Percentiles rank a stretch among this genome's conserved stretches.
Conservation (phyloP, 2,329 filamentous ascomycete species). For the Onygenales sp. region DNA sequence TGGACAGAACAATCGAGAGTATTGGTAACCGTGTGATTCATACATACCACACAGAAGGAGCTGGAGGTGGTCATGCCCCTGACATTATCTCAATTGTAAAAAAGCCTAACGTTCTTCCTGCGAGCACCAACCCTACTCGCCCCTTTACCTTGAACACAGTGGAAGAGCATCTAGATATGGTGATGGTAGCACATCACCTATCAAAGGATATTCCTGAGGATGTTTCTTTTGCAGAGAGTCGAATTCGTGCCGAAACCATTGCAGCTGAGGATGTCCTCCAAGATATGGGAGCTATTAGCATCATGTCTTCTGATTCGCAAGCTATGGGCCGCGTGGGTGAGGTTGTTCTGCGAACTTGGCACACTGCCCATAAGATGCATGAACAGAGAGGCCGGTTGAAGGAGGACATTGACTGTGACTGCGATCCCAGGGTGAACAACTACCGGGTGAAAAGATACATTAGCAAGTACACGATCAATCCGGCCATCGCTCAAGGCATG, state of each 20-base stretch:
- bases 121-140: constrained; percentile 83
- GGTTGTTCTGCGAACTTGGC: constrained; percentile 87
- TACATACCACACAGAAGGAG: constrained; percentile 94
- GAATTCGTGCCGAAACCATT: constrained; percentile 92
- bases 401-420: constrained; percentile 49
- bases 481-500: constrained; percentile 86
- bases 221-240: constrained; percentile 86
- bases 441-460: constrained; percentile 87
- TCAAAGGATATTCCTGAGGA: constrained; percentile 91
- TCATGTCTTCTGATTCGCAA: constrained; percentile 94
- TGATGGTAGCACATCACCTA: constrained; percentile 96
- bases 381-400: constrained; percentile 64
- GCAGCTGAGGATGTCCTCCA: constrained; percentile 96
- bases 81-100: constrained; percentile 94
- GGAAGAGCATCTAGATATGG: constrained; percentile 94
- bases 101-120: constrained; percentile 77
- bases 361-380: constrained; percentile 97
- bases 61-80: constrained; percentile 86
- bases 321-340: constrained; percentile 96
- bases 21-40: constrained; percentile 85
- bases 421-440: constrained; percentile 73
- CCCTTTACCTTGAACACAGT: constrained; percentile 88
- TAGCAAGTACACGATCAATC: constrained; percentile 94
- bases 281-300: constrained; percentile 87
- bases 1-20: constrained; percentile 75